Evolutionary conservation across 75 land plant genomes (phyloP).

Genomic region (Sequoiadendron giganteum): DNA sequence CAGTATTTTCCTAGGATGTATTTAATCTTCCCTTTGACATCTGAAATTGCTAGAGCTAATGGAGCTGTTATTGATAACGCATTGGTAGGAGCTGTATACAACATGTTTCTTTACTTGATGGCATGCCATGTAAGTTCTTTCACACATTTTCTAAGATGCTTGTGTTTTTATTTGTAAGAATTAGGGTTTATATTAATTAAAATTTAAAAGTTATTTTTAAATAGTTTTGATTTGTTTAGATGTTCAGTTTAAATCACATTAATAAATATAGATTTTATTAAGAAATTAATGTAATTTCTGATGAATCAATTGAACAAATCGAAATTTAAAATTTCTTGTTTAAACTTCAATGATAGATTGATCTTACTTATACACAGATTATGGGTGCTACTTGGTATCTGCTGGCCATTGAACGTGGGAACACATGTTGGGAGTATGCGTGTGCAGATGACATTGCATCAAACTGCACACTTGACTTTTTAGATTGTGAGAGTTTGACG

Average conservation of each 20-base stretch:
- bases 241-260: too few species aligned
- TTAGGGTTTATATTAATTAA: too few species aligned
- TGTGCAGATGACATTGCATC: conserved; percentile 33
- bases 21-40: conserved; percentile 63
- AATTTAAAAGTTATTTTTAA: too few species aligned
- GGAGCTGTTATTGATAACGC: conserved; percentile 75
- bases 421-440: conserved; percentile 56
- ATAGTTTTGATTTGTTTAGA: too few species aligned
- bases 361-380: too few species aligned
- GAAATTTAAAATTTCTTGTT: too few species aligned
- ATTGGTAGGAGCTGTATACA: conserved; percentile 91
- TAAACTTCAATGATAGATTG: too few species aligned
- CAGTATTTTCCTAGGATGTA: conserved; percentile 67
- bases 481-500: conserved; percentile 33
- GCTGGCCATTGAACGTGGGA: conserved; percentile 54
- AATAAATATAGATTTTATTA: too few species aligned
- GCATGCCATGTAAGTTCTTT: conserved; percentile 74
- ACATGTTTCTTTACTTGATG: conserved; percentile 62
- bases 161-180: too few species aligned
- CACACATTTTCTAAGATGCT: too few species aligned
- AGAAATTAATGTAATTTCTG: too few species aligned
- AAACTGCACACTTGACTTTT: conserved; percentile 19
- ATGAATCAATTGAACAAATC: too few species aligned
- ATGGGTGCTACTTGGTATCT: conserved; percentile 78
- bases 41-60: conserved; percentile 55